These are phyloP conservation scores for Phytophthora chlamydospora DNA, from an alignment of 352 stramenopile genomes.

Conservation along the genomic window DNA sequence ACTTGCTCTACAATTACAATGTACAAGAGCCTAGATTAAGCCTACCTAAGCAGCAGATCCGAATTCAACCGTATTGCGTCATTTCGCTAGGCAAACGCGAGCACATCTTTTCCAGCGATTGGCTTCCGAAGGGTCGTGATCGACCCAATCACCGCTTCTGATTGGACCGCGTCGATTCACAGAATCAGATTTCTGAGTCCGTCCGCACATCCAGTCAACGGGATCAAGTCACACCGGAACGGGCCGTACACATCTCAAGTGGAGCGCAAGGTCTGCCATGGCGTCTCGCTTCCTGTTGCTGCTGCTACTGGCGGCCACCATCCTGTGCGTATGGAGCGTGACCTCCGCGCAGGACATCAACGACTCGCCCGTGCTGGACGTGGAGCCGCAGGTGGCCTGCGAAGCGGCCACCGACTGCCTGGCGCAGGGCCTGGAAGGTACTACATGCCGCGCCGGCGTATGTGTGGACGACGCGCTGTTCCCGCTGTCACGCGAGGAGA, in stretches of 20 bases:
- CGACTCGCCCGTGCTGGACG: constrained; percentile 39
- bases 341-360: constrained; percentile 33
- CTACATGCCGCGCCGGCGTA: constrained; percentile 52
- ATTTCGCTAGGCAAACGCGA: too few relatives aligned
- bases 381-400: constrained; percentile 38
- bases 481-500: constrained; percentile 56
- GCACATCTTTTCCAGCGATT: too few relatives aligned
- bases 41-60: too few relatives aligned
- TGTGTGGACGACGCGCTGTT: constrained; percentile 68
- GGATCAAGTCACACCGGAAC: too few relatives aligned
- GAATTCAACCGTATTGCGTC: too few relatives aligned
- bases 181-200: too few relatives aligned
- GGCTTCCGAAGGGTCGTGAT: too few relatives aligned
- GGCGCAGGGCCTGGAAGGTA: constrained; percentile 39
- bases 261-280: constrained; percentile 6
- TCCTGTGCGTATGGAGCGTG: constrained; percentile 5
- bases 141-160: too few relatives aligned
- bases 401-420: constrained; percentile 59
- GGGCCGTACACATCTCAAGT: too few relatives aligned
- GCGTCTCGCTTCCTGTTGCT: constrained; percentile 10
- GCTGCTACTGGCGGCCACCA: constrained; percentile 1
- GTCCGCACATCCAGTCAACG: constrained; percentile 11
- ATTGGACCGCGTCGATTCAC: too few relatives aligned
- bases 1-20: too few relatives aligned
- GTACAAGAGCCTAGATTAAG: too few relatives aligned